These are phyloP conservation scores for Leucosporidium scottii DNA, from an alignment of 768 basidiomycete species.

Conservation along the genomic window DNA sequence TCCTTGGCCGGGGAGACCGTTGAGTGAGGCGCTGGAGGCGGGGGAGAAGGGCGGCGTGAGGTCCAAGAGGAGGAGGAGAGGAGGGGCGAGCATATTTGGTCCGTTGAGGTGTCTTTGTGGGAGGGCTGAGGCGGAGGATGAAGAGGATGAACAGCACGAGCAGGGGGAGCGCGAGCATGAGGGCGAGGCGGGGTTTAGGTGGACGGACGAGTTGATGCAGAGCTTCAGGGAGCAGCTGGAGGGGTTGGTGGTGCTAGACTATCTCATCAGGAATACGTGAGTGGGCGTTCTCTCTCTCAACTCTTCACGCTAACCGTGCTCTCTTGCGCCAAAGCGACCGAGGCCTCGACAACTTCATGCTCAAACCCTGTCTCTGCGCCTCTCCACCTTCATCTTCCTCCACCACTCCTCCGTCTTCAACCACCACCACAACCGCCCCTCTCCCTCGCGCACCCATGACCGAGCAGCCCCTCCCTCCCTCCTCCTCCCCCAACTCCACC, in stretches of 20 bases:
- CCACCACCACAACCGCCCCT: neutral
- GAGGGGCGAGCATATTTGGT: neutral
- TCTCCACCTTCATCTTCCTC: neutral
- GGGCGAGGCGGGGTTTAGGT: constrained; percentile 43
- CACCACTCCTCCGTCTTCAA: neutral
- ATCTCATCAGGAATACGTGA: constrained; percentile 87
- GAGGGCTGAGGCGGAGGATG: constrained; percentile 64
- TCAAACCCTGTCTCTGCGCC: constrained; percentile 24
- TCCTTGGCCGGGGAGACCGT: constrained; percentile 62
- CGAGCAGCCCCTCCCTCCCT: constrained; percentile 6
- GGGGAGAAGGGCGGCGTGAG: too few species aligned
- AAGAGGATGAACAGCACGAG: constrained; percentile 60
- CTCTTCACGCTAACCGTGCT: neutral
- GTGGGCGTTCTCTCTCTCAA: constrained; percentile 70
- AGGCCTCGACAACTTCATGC: constrained; percentile 35
- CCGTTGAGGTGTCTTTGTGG: constrained; percentile 55
- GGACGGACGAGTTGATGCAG: constrained; percentile 69
- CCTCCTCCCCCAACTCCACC: constrained; percentile 2
- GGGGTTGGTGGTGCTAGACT: constrained; percentile 85
- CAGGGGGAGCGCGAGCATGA: constrained; percentile 60
- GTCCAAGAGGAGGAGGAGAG: constrained; percentile 1
- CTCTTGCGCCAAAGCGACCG: constrained; percentile 4
- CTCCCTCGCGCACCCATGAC: neutral
- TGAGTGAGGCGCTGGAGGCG: neutral
- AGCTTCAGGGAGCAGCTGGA: constrained; percentile 82